These are phyloP conservation scores for Xylaria sp. DNA, from an alignment of 2,329 filamentous ascomycete genomes.

Conservation along the genomic window DNA sequence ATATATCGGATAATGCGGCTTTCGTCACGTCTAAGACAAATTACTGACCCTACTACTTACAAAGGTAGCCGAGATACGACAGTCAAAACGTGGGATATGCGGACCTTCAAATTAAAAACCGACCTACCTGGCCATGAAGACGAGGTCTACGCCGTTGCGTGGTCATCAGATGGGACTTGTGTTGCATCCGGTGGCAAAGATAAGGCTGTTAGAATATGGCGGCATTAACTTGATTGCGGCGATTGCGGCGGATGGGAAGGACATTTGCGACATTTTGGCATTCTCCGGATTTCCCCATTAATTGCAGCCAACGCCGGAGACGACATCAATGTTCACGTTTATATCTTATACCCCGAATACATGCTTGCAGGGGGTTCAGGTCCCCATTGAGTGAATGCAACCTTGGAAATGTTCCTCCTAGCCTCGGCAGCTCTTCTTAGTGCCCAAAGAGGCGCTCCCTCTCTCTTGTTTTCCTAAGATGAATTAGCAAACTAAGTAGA, in stretches of 20 bases:
- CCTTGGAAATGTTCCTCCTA: neutral
- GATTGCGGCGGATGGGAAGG: neutral
- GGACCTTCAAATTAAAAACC: slow-evolving; percentile 76
- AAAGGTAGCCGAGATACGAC: slow-evolving; percentile 80
- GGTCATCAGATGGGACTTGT: slow-evolving; percentile 89
- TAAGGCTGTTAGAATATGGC: slow-evolving; percentile 78
- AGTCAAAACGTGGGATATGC: slow-evolving; percentile 89
- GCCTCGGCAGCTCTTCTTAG: neutral
- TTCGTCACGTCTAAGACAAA: slow-evolving; percentile 14
- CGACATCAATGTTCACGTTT: neutral
- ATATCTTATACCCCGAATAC: neutral
- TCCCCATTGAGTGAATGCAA: neutral
- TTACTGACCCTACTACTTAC: slow-evolving; percentile 55
- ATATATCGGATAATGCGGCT: neutral
- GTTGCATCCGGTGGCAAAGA: slow-evolving; percentile 95
- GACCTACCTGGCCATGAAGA: slow-evolving; percentile 43
- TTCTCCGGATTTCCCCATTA: neutral
- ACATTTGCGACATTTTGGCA: neutral
- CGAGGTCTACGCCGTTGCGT: slow-evolving; percentile 72
- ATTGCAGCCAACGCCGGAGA: neutral
- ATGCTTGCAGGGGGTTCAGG: neutral
- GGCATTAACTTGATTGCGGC: slow-evolving; percentile 60
- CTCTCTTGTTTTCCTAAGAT: neutral
- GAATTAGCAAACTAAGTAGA: neutral
- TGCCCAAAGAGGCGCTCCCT: neutral